These are phyloP conservation scores for Aspergillus sp. DNA, from an alignment of 2,329 filamentous ascomycete species.

Conservation along the genomic window DNA sequence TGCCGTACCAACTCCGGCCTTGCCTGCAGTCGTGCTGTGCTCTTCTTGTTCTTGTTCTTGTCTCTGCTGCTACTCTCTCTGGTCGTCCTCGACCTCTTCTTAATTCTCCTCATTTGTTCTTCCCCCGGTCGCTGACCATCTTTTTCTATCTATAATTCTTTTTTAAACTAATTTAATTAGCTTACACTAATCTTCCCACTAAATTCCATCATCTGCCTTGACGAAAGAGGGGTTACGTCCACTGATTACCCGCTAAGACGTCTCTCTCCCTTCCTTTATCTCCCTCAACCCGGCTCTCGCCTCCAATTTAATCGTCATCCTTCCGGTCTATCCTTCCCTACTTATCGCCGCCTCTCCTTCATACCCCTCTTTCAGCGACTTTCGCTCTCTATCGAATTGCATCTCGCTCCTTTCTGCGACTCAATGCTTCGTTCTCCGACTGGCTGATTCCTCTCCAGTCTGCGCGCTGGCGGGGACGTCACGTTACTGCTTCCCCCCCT, in stretches of 20 bases:
- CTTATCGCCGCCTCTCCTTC: constrained; percentile 4
- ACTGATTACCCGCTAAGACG: constrained; percentile 3
- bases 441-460: constrained; percentile 18
- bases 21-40: no score
- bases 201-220: neutral
- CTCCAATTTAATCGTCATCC: constrained; percentile 7
- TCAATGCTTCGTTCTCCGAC: constrained; percentile 22
- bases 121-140: neutral
- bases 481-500: constrained; percentile 12
- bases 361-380: constrained; percentile 1
- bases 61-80: neutral
- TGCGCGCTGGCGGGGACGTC: constrained; percentile 30
- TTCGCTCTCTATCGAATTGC: constrained; percentile 11
- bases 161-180: neutral
- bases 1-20: neutral
- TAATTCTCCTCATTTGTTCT: neutral
- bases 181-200: neutral
- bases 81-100: neutral
- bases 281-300: constrained; percentile 9
- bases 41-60: neutral
- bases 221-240: constrained; percentile 11
- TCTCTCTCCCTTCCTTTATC: constrained; percentile 15
- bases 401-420: constrained; percentile 10
- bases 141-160: constrained; percentile 10
- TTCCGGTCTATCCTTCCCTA: constrained; percentile 7